phyloP scores from a whole-genome alignment of 768 basidiomycete species.

The Hygrophoropsis aurantiaca region DNA sequence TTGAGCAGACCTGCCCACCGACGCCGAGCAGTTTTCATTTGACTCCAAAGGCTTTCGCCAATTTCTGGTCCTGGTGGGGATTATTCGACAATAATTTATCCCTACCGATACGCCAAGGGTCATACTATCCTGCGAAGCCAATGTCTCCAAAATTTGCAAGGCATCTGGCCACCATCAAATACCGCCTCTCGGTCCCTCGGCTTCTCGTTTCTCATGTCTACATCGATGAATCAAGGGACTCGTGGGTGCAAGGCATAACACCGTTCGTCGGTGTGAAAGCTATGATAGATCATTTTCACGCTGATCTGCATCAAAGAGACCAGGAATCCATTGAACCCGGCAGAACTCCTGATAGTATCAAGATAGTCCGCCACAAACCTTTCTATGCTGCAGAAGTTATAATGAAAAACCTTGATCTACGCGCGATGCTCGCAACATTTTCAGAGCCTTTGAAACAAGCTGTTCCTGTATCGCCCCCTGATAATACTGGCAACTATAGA shows the following conservation, averaged over 20 bases:
- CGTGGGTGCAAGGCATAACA: slow-evolving; percentile 78
- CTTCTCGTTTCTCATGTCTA: slow-evolving; percentile 88
- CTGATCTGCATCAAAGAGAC: slow-evolving; percentile 90
- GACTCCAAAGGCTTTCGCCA: slow-evolving; percentile 79
- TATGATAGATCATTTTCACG: slow-evolving; percentile 75
- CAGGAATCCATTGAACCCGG: slow-evolving; percentile 70
- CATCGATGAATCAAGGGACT: slow-evolving; percentile 74
- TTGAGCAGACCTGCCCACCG: slow-evolving; percentile 28
- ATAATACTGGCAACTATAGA: slow-evolving; percentile 49
- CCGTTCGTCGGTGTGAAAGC: slow-evolving; percentile 86
- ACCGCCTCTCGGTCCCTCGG: slow-evolving; percentile 73
- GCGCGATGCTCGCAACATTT: slow-evolving; percentile 78
- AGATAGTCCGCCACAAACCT: slow-evolving; percentile 70
- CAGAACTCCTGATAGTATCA: slow-evolving; percentile 54
- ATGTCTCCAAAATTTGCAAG: slow-evolving; percentile 85
- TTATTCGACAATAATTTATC: slow-evolving; percentile 79
- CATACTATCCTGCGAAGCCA: slow-evolving; percentile 66
- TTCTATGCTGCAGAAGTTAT: slow-evolving; percentile 89
- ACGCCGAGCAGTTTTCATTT: slow-evolving; percentile 77
- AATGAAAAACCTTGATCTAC: slow-evolving; percentile 72
- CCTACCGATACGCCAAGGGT: slow-evolving; percentile 87
- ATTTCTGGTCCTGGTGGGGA: slow-evolving; percentile 92
- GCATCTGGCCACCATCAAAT: slow-evolving; percentile 90
- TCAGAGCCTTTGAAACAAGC: slow-evolving; percentile 64
- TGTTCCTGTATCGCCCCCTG: slow-evolving; percentile 48